Evolutionary conservation across 805 yeast genomes (phyloP).

Genomic region (Zygosaccharomyces bisporus): DNA sequence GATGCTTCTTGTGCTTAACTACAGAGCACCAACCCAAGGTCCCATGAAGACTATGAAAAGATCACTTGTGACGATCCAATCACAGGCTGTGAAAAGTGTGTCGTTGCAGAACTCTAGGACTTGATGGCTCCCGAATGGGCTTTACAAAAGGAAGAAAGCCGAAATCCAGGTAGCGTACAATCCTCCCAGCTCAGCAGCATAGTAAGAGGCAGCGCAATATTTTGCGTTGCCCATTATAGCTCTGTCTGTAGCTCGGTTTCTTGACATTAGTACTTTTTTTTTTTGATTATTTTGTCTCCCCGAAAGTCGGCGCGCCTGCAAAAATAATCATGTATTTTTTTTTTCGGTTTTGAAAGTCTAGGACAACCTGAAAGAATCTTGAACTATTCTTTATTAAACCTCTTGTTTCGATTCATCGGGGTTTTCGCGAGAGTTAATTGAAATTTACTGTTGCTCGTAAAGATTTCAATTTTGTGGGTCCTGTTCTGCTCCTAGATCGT

Average conservation of each 20-base stretch:
- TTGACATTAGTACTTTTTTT: background rate
- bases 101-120: background rate
- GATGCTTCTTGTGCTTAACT: too few relatives aligned
- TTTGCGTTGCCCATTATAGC: background rate
- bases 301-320: constrained; percentile 8
- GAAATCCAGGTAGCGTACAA: too few relatives aligned
- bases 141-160: background rate
- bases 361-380: background rate
- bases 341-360: constrained; percentile 4
- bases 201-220: background rate
- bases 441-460: constrained; percentile 1
- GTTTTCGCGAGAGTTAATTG: background rate
- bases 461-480: background rate
- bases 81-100: constrained; percentile 4
- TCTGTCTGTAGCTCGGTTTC: background rate
- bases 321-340: background rate
- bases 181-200: background rate
- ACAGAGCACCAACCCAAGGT: background rate
- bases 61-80: constrained; percentile 5
- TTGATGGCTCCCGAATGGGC: background rate
- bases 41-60: too few relatives aligned
- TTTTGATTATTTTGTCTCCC: background rate
- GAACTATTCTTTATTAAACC: background rate
- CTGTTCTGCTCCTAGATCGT: constrained; percentile 3
- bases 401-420: background rate